A percentile compares a stretch with the other conserved stretches of the same genome.
Evolutionary conservation across 129 eudicot species (phyloP).

Genomic region (Cynara cardunculus): DNA sequence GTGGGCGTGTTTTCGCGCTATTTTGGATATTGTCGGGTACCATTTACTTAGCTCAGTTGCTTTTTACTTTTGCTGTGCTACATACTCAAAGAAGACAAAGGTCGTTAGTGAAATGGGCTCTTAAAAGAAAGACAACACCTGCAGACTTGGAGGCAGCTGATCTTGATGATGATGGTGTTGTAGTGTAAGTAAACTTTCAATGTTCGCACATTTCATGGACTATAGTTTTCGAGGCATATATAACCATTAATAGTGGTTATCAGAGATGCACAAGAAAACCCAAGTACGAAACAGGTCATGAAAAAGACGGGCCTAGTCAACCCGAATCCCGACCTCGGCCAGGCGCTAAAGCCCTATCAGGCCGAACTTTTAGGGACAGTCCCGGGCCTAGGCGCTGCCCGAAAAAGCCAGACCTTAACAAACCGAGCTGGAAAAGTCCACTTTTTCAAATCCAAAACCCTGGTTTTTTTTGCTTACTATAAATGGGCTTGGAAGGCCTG

Average conservation of each 20-base stretch:
- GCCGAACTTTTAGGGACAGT: too few relatives aligned
- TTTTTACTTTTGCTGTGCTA: conserved; percentile 69
- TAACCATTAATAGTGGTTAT: too few relatives aligned
- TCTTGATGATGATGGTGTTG: conserved; percentile 73
- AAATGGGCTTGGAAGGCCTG: not conserved
- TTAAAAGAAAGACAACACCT: conserved; percentile 64
- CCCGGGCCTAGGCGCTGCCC: too few relatives aligned
- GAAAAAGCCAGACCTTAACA: too few relatives aligned
- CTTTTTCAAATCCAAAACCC: not conserved
- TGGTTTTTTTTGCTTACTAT: too few relatives aligned
- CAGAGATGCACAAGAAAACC: not conserved
- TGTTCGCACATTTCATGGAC: too few relatives aligned
- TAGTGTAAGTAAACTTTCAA: conserved; percentile 52
- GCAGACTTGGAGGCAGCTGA: conserved; percentile 89
- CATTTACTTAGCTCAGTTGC: conserved; percentile 74
- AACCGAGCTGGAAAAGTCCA: not conserved
- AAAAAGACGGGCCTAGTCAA: not conserved
- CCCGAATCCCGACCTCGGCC: too few relatives aligned
- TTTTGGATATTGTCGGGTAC: conserved; percentile 88
- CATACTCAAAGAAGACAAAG: conserved; percentile 64
- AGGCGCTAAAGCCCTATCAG: too few relatives aligned
- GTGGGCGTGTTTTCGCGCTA: conserved; percentile 85
- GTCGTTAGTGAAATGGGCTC: conserved; percentile 59
- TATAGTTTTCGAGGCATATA: not conserved
- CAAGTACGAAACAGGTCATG: too few relatives aligned